Evolutionary conservation across 306 rosid species (phyloP).

Genomic region (Amphicarpaea edgeworthii): DNA sequence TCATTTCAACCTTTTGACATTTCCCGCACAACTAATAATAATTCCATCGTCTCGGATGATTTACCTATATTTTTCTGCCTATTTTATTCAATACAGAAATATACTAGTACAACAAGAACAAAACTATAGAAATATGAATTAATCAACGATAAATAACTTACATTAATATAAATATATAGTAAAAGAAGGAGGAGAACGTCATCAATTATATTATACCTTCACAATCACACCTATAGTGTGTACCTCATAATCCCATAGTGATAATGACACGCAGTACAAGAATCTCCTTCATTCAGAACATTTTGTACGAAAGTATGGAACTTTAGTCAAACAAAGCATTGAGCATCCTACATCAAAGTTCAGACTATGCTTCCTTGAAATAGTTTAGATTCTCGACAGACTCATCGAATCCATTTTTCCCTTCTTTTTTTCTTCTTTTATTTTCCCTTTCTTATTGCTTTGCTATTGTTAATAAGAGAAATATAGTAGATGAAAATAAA

Average conservation of each 20-base stretch:
- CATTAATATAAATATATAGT: no score
- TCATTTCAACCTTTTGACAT: conserved; percentile 8
- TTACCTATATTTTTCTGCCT: no score
- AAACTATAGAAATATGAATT: no score
- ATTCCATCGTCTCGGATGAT: background rate
- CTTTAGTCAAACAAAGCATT: conserved; percentile 36
- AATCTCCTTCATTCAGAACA: conserved; percentile 34
- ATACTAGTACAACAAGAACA: no score
- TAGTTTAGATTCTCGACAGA: conserved; percentile 31
- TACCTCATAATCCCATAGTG: conserved; percentile 26
- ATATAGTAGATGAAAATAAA: no score
- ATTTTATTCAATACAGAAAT: no score
- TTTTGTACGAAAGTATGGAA: conserved; percentile 35
- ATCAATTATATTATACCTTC: background rate
- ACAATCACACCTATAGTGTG: background rate
- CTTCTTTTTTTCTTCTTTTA: no score
- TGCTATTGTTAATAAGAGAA: no score
- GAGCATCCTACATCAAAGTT: background rate
- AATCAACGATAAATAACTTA: no score
- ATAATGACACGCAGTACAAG: conserved; percentile 15
- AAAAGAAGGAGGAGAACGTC: background rate
- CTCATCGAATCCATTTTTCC: no score
- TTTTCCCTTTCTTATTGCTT: no score
- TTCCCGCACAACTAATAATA: background rate
- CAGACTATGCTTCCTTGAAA: conserved; percentile 19